Base-by-base conservation (phyloP, 805 yeast genomes). In the Candida lessepsii region DNA sequence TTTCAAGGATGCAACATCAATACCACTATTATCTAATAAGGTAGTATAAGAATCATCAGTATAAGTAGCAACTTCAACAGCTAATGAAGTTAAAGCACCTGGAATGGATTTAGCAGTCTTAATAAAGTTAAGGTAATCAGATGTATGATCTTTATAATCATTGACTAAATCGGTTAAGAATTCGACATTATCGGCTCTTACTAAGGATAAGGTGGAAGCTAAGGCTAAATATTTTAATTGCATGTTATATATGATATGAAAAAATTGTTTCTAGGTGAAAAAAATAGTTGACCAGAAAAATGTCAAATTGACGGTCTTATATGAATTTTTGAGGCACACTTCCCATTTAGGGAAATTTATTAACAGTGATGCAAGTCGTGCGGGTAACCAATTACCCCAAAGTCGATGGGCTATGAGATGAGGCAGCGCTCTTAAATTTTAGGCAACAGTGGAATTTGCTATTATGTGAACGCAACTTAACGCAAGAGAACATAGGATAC, bases 21-120 rank as follows among this genome's bases (percentile, higher is more conserved):
- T 31, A 3, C 43, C 46, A 14, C 54, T 33, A 34, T 58, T 41
- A 26, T 53, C 49, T 47, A 64, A 52, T 42, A 60, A 51, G 6
- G 71, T 60, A 16, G 71, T 65, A 45, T 65, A 66, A 6, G 67
- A 53, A 30, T 61, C 63, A 44, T 63, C 67, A 1, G 52, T 60
- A 45, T 60, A 62, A 15, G 70, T 63, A 17, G 47, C 50, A 14
- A 64, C 62, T 35, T 59, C 44, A 23, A 40, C 16, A 21, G 70
- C 70, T 46, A 63, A 55, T 9, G 54, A 45, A 3, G 60, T 53
- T 27, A 66, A 51, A 18, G 46, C 58, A 3, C 51, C 45, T 11
- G 71, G 71, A 14, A 61, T 49, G 14, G 38, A 40, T 7, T 16
- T 28, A 20, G 60, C 68, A 17, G 70, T 61, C 29, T 39, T 42